Conservation (phyloP, 1,284 basidiomycete genomes). For the Polyporus tsugae region DNA sequence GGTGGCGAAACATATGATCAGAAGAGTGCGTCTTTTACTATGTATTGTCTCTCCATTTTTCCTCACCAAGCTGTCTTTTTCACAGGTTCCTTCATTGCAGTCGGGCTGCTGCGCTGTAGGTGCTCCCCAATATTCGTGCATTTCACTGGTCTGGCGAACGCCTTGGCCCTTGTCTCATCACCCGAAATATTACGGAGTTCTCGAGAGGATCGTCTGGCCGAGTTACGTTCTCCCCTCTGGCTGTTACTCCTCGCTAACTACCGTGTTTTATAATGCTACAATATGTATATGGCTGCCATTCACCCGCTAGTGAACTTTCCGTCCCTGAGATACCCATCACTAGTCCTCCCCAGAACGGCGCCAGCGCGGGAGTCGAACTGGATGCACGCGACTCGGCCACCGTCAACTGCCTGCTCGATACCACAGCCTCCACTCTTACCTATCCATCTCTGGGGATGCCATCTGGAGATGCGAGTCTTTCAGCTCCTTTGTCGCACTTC, state of each 20-base stretch:
- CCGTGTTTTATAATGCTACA: background rate
- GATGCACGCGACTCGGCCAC: background rate
- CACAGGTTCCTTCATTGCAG: too few species aligned
- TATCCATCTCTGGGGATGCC: background rate
- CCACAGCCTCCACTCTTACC: background rate
- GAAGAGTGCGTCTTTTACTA: too few species aligned
- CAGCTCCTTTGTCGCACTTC: background rate
- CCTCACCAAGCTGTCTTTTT: too few species aligned
- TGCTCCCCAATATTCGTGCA: too few species aligned
- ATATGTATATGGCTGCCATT: background rate
- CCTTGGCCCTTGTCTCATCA: too few species aligned
- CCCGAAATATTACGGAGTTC: too few species aligned
- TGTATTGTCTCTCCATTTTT: too few species aligned
- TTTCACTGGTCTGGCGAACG: too few species aligned
- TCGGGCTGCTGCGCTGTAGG: too few species aligned
- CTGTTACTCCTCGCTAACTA: background rate
- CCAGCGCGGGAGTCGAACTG: background rate
- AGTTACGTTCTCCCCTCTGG: background rate
- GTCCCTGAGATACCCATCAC: background rate
- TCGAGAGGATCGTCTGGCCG: too few species aligned
- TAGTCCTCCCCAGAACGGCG: background rate
- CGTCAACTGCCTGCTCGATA: background rate
- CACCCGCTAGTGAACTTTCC: background rate
- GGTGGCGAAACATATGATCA: too few species aligned
- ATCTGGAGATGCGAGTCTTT: constrained; percentile 1